phyloP scores from a whole-genome alignment of 2,329 filamentous ascomycete genomes.

The Pseudogymnoascus sp. region DNA sequence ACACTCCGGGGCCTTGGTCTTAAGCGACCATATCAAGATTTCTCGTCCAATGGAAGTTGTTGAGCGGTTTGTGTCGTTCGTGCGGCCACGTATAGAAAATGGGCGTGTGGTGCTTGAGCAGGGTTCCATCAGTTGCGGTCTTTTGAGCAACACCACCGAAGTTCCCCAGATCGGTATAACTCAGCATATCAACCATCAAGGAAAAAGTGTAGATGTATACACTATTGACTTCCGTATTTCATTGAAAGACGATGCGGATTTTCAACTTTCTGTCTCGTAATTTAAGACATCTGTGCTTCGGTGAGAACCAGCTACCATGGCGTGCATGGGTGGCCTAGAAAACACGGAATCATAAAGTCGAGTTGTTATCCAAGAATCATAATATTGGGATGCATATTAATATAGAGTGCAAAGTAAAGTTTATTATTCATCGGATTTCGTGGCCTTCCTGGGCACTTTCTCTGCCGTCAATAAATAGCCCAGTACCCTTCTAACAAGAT shows the following conservation, averaged over 20 bases:
- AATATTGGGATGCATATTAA: background rate
- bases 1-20: background rate
- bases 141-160: background rate
- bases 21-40: background rate
- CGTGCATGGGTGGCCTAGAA: background rate
- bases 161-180: background rate
- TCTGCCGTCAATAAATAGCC: constrained; percentile 15
- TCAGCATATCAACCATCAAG: background rate
- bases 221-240: background rate
- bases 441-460: background rate
- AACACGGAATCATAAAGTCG: background rate
- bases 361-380: background rate
- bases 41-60: background rate
- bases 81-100: background rate
- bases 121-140: background rate
- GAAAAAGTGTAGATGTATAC: background rate
- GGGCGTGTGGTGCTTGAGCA: background rate
- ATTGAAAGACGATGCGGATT: background rate
- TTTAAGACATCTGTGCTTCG: background rate
- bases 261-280: background rate
- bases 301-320: too few relatives aligned
- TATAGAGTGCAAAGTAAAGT: background rate
- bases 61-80: background rate
- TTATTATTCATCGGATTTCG: background rate
- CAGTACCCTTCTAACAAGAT: constrained; percentile 16